These are phyloP conservation scores for Gautieria morchelliformis DNA, from an alignment of 768 basidiomycete genomes.

Conservation along the genomic window DNA sequence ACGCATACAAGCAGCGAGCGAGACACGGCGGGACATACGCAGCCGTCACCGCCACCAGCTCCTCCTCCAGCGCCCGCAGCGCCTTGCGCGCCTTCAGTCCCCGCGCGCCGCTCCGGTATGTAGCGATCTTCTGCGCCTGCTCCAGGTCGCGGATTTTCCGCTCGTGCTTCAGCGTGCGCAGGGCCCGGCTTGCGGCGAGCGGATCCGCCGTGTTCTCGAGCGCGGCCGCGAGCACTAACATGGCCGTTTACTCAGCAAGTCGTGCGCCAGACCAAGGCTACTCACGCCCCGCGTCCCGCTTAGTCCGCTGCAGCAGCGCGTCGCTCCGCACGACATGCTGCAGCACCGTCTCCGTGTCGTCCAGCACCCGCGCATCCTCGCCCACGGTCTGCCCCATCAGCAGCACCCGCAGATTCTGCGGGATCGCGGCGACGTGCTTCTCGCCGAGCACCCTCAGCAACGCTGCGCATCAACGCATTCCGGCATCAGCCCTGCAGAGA, in stretches of 20 bases:
- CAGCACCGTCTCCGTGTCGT: slow-evolving; percentile 21
- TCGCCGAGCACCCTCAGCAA: slow-evolving; percentile 34
- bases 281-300: slow-evolving; percentile 18
- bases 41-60: slow-evolving; percentile 24
- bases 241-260: not conserved
- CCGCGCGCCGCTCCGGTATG: slow-evolving; percentile 43
- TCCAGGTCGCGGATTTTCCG: slow-evolving; percentile 14
- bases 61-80: slow-evolving; percentile 35
- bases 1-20: too few species aligned
- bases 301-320: slow-evolving; percentile 23
- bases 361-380: slow-evolving; percentile 11
- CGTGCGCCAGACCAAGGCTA: not conserved
- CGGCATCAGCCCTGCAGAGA: slow-evolving; percentile 12
- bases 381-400: slow-evolving; percentile 34
- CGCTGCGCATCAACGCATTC: slow-evolving; percentile 9
- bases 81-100: slow-evolving; percentile 48
- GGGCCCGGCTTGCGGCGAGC: not conserved
- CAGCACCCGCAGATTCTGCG: slow-evolving; percentile 31
- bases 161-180: not conserved
- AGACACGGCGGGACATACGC: too few species aligned
- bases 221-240: slow-evolving; percentile 15
- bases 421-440: slow-evolving; percentile 39
- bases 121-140: slow-evolving; percentile 35
- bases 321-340: slow-evolving; percentile 39
- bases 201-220: slow-evolving; percentile 11